Conservation (phyloP, 441 rosid genomes). For the Croton laevigatus region DNA sequence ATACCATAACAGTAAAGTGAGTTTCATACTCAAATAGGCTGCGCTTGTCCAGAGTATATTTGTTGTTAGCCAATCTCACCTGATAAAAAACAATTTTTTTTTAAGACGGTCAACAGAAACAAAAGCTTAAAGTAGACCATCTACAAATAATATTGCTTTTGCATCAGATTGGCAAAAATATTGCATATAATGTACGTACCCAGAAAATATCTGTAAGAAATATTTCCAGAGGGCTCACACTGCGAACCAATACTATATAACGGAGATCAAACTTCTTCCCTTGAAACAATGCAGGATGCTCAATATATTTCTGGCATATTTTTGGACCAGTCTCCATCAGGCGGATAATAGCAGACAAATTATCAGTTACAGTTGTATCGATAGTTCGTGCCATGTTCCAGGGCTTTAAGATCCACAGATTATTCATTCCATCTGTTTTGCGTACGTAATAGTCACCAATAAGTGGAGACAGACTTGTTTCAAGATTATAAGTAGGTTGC, state of each 20-base stretch:
- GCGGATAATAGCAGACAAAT: conserved; percentile 78
- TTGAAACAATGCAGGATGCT: conserved; percentile 79
- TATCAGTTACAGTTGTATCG: conserved; percentile 79
- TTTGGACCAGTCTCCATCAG: conserved; percentile 98
- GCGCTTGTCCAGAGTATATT: conserved; percentile 68
- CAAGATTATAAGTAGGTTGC: conserved; percentile 90
- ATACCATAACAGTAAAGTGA: conserved; percentile 97
- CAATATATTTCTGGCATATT: conserved; percentile 97
- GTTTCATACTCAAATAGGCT: conserved; percentile 94
- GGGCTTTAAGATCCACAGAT: conserved; percentile 93
- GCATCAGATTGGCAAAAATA: conserved; percentile 9
- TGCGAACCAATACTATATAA: conserved; percentile 66
- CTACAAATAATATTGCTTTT: not conserved
- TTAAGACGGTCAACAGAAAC: not conserved
- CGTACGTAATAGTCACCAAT: conserved; percentile 74
- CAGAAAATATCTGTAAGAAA: conserved; percentile 82
- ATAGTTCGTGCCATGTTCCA: conserved; percentile 99
- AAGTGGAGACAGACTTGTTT: conserved; percentile 67
- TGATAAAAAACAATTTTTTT: conserved; percentile 38
- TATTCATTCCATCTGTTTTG: conserved; percentile 55
- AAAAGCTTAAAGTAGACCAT: not conserved
- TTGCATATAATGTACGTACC: conserved; percentile 45
- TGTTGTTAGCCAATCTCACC: conserved; percentile 88
- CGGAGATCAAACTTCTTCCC: conserved; percentile 90
- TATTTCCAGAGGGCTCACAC: conserved; percentile 74